These are phyloP conservation scores for Lycium barbarum DNA, from an alignment of 257 asterid species.

Conservation along the genomic window DNA sequence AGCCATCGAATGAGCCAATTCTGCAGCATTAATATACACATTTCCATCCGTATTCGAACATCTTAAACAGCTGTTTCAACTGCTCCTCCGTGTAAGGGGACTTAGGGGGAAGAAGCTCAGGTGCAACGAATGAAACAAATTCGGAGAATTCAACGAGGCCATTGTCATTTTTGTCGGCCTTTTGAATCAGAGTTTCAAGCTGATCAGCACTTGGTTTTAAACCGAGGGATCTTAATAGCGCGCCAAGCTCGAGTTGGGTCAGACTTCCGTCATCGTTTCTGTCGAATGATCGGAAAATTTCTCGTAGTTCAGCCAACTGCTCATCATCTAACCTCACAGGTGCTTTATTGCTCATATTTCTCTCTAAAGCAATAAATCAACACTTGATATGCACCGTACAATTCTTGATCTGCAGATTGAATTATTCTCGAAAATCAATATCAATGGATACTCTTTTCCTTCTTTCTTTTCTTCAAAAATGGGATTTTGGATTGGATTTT, in stretches of 20 bases:
- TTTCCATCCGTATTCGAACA: slow-evolving; percentile 90
- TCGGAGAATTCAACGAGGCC: slow-evolving; percentile 92
- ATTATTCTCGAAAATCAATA: not conserved
- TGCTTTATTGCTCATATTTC: slow-evolving; percentile 57
- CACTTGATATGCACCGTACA: not conserved
- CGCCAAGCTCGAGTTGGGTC: slow-evolving; percentile 82
- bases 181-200: slow-evolving; percentile 74
- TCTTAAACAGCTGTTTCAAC: slow-evolving; percentile 70
- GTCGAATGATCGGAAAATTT: slow-evolving; percentile 84
- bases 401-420: not conserved
- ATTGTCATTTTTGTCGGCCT: slow-evolving; percentile 76
- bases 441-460: slow-evolving; percentile 16
- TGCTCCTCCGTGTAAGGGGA: slow-evolving; percentile 94
- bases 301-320: slow-evolving; percentile 81
- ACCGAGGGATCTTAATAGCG: slow-evolving; percentile 72
- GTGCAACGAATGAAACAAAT: slow-evolving; percentile 90
- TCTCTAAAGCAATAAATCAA: not conserved
- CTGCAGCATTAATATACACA: slow-evolving; percentile 86
- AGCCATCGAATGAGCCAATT: slow-evolving; percentile 96
- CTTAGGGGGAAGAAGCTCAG: slow-evolving; percentile 82
- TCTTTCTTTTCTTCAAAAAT: not conserved
- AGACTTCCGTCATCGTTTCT: slow-evolving; percentile 86
- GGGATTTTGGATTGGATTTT: not conserved
- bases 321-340: slow-evolving; percentile 72
- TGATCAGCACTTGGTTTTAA: slow-evolving; percentile 81